Percentiles rank a stretch among this genome's conserved stretches.
Conservation (phyloP, 2,329 filamentous ascomycete genomes). For the Fusarium miscanthi region DNA sequence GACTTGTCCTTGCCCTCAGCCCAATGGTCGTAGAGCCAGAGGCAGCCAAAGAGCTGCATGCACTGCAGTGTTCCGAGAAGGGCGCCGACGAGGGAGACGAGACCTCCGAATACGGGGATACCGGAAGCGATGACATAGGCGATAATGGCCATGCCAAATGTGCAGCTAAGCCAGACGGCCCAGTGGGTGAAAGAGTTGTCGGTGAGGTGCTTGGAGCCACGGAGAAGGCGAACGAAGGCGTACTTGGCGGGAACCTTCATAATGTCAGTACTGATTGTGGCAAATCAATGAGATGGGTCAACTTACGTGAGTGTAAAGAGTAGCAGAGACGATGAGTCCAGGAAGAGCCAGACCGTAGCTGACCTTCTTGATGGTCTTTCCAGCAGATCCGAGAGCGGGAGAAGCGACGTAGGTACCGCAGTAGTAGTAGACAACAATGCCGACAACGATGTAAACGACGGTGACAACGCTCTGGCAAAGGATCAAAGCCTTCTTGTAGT, state of each 20-base stretch:
- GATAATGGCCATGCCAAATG: slow-evolving; percentile 37
- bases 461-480: slow-evolving; percentile 46
- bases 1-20: slow-evolving; percentile 31
- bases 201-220: slow-evolving; percentile 49
- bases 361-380: slow-evolving; percentile 55
- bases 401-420: slow-evolving; percentile 60
- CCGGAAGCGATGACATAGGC: slow-evolving; percentile 45
- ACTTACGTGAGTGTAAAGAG: slow-evolving; percentile 46
- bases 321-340: slow-evolving; percentile 44
- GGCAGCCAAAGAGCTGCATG: slow-evolving; percentile 46
- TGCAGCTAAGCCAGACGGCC: slow-evolving; percentile 49
- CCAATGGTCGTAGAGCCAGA: slow-evolving; percentile 48
- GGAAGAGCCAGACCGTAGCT: slow-evolving; percentile 54
- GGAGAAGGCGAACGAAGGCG: slow-evolving; percentile 36
- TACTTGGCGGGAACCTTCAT: slow-evolving; percentile 31
- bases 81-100: slow-evolving; percentile 48
- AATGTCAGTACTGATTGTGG: rapidly evolving
- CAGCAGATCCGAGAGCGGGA: slow-evolving; percentile 60
- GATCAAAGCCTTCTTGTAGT: slow-evolving; percentile 45
- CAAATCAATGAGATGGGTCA: rapidly evolving
- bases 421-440: slow-evolving; percentile 57
- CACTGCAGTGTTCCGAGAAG: slow-evolving; percentile 48
- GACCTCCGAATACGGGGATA: slow-evolving; percentile 43
- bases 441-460: slow-evolving; percentile 49
- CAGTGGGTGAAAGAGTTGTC: slow-evolving; percentile 47